A percentile compares a stretch with the other conserved stretches of the same genome.
phyloP scores from a whole-genome alignment of 805 yeast genomes.

The Saccharomycopsis fodiens region DNA sequence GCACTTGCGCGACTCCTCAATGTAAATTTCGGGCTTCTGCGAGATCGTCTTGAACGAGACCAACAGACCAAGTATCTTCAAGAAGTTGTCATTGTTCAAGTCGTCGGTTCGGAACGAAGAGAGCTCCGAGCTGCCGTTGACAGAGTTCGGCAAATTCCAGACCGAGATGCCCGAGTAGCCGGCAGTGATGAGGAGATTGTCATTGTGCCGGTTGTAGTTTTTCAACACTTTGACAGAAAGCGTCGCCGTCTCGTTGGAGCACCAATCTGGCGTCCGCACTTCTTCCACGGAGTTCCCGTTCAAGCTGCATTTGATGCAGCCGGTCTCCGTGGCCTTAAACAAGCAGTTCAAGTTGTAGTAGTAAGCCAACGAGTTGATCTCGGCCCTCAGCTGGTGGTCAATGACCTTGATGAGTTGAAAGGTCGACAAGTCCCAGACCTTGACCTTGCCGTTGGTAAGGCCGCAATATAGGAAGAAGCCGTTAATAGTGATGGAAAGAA shows the following conservation, averaged over 20 bases:
- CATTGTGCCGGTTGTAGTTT: constrained; percentile 13
- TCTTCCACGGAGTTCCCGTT: constrained; percentile 54
- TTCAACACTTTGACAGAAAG: constrained; percentile 21
- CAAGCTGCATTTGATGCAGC: constrained; percentile 13
- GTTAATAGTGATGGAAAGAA: constrained; percentile 57
- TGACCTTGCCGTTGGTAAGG: constrained; percentile 61
- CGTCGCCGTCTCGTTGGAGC: constrained; percentile 29
- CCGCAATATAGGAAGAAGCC: constrained; percentile 81
- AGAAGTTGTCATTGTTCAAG: constrained; percentile 52
- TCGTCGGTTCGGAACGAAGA: constrained; percentile 17
- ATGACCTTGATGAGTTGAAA: constrained; percentile 53
- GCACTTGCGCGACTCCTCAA: constrained; percentile 80
- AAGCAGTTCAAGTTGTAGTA: constrained; percentile 40
- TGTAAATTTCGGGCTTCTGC: constrained; percentile 53
- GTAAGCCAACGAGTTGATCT: constrained; percentile 54
- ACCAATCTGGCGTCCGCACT: constrained; percentile 68
- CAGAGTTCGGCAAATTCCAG: constrained; percentile 17
- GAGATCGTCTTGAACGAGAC: constrained; percentile 75
- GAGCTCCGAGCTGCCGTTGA: neutral
- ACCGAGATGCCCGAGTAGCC: constrained; percentile 18
- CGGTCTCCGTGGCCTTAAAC: constrained; percentile 42
- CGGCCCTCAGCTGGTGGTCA: constrained; percentile 34
- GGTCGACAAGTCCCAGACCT: constrained; percentile 83
- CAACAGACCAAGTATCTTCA: constrained; percentile 51
- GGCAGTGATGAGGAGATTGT: constrained; percentile 15